phyloP scores from a whole-genome alignment of 106 monocot genomes.

The Triglochin maritima region DNA sequence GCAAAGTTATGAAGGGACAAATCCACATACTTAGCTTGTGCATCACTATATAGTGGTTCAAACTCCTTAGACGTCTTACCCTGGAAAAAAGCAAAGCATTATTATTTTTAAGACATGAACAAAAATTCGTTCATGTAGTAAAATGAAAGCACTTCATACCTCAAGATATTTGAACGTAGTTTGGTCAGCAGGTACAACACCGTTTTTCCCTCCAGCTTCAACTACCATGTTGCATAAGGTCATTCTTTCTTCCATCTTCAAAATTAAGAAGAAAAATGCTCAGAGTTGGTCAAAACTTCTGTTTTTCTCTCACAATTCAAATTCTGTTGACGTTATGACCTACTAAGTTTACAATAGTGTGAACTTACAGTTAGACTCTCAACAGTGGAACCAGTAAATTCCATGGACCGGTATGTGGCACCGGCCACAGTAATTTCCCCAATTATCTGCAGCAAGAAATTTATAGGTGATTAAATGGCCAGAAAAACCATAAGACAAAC shows the following conservation, averaged over 20 bases:
- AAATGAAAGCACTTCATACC: constrained; percentile 26
- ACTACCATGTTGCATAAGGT: constrained; percentile 98
- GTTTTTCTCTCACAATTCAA: no score
- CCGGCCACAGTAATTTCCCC: constrained; percentile 94
- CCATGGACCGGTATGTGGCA: constrained; percentile 95
- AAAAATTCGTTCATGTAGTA: not conserved
- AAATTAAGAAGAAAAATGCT: not conserved
- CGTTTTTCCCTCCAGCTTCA: constrained; percentile 97
- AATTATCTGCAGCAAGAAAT: constrained; percentile 56
- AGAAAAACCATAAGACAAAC: not conserved
- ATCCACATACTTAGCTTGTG: constrained; percentile 50
- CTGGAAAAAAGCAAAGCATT: constrained; percentile 18
- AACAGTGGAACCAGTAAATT: constrained; percentile 80
- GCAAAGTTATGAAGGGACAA: not conserved
- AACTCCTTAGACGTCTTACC: constrained; percentile 58
- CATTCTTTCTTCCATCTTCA: constrained; percentile 97
- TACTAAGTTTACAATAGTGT: not conserved
- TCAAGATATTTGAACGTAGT: constrained; percentile 89
- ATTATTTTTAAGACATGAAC: not conserved
- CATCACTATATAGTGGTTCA: constrained; percentile 90
- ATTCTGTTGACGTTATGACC: no score
- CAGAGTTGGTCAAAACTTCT: not conserved
- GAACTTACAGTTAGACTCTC: constrained; percentile 67
- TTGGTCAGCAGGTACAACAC: constrained; percentile 79
- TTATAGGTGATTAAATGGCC: not conserved